Conservation (phyloP, 345 rosid genomes). For the Ceriops decandra region DNA sequence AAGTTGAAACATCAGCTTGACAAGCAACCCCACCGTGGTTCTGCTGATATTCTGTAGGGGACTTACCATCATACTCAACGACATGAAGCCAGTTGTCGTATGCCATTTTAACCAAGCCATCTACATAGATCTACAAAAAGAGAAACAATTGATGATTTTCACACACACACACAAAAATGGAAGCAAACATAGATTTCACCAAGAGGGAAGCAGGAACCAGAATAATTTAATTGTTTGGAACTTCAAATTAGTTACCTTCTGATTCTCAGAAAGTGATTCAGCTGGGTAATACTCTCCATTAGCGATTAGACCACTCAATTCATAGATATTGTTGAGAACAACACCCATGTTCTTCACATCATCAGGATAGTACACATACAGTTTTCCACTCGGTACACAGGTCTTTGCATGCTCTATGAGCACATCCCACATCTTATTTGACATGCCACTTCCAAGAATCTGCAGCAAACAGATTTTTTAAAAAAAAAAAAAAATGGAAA, state of each 20-base stretch:
- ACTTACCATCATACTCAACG: constrained; percentile 30
- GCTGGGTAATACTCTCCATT: constrained; percentile 62
- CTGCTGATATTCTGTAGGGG: constrained; percentile 19
- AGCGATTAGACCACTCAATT: constrained; percentile 72
- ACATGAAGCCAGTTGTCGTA: constrained; percentile 31
- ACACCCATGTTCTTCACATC: constrained; percentile 56
- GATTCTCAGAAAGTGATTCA: constrained; percentile 72
- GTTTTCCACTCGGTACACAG: constrained; percentile 71
- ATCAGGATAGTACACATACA: constrained; percentile 77
- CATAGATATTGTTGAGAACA: constrained; percentile 76
- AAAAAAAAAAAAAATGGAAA: constrained; percentile 4
- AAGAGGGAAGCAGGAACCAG: not conserved
- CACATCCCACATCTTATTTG: constrained; percentile 98
- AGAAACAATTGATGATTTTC: not conserved
- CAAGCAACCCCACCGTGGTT: constrained; percentile 10
- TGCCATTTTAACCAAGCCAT: constrained; percentile 26
- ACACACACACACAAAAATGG: not conserved
- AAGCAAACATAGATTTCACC: not conserved
- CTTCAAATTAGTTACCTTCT: constrained; percentile 54
- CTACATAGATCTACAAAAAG: constrained; percentile 22
- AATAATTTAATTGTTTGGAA: not conserved
- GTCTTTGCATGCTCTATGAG: constrained; percentile 94
- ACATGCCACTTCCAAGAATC: constrained; percentile 99
- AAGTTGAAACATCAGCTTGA: constrained; percentile 11
- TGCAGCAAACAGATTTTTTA: constrained; percentile 23